Evolutionary conservation across 1,284 basidiomycete species (phyloP).

Genomic region (Rhodotorula sp.): DNA sequence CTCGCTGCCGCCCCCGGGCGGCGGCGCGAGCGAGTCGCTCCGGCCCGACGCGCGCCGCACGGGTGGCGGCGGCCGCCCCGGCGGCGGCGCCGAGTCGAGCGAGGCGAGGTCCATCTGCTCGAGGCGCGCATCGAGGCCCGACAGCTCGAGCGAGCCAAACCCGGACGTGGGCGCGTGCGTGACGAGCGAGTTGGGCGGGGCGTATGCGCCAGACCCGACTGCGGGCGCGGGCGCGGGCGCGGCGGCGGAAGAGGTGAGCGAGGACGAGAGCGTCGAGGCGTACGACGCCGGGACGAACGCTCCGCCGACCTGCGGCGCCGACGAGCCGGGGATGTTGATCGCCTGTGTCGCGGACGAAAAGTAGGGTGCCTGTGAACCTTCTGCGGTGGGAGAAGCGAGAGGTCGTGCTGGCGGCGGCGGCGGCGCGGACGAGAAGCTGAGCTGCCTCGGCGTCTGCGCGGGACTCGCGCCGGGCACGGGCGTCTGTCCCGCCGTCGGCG

Average conservation of each 20-base stretch:
- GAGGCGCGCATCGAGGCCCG: conserved; percentile 7
- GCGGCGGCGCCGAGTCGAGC: background rate
- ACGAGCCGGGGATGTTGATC: conserved; percentile 8
- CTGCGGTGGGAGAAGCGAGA: background rate
- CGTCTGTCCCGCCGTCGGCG: conserved; percentile 47
- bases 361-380: background rate
- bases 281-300: conserved; percentile 16
- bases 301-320: background rate
- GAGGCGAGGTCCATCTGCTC: conserved; percentile 2
- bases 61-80: background rate
- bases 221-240: background rate
- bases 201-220: background rate
- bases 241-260: background rate
- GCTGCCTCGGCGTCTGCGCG: conserved; percentile 15
- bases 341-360: background rate
- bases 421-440: background rate
- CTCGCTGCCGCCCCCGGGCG: too few species aligned
- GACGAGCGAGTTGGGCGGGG: conserved; percentile 7
- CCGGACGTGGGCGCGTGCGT: background rate
- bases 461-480: conserved; percentile 15
- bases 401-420: conserved; percentile 1
- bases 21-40: conserved; percentile 1
- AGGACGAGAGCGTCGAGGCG: conserved; percentile 3
- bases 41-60: background rate
- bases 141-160: too few species aligned